These are phyloP conservation scores for Paramecium pentaurelia DNA, from an alignment of 73 alveolate genomes.

Conservation along the genomic window DNA sequence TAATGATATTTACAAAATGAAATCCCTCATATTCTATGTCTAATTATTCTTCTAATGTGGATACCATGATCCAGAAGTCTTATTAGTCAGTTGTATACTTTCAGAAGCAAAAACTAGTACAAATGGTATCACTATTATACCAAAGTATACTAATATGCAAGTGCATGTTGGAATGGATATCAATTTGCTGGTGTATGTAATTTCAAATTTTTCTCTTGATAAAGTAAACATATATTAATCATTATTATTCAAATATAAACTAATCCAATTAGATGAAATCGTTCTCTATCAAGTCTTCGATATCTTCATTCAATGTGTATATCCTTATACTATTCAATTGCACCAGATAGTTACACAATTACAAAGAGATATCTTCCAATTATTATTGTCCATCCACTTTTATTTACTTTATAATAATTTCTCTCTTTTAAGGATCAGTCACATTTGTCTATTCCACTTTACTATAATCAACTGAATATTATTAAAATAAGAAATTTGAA, in stretches of 20 bases:
- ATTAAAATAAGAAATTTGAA: slow-evolving; percentile 5
- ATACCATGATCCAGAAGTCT: background rate
- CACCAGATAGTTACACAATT: slow-evolving; percentile 36
- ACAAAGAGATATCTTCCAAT: slow-evolving; percentile 21
- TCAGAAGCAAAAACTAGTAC: slow-evolving; percentile 20
- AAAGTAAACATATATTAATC: slow-evolving; percentile 28
- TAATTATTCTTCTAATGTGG: background rate
- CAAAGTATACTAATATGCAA: background rate
- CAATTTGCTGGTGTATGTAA: background rate
- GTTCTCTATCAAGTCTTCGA: slow-evolving; percentile 58
- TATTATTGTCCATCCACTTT: slow-evolving; percentile 52
- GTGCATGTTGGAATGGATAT: background rate
- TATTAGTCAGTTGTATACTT: background rate
- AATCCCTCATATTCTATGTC: background rate
- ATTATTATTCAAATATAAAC: slow-evolving; percentile 24
- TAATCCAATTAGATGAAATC: slow-evolving; percentile 62
- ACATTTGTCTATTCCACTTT: background rate
- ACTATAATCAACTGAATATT: slow-evolving; percentile 45
- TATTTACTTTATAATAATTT: slow-evolving; percentile 26
- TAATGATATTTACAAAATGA: background rate
- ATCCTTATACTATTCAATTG: slow-evolving; percentile 23
- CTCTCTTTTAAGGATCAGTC: slow-evolving; percentile 10
- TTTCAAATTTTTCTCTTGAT: slow-evolving; percentile 18
- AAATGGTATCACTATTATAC: slow-evolving; percentile 26
- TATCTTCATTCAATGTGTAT: background rate